These are phyloP conservation scores for Fagopyrum tataricum DNA, from an alignment of 148 eudicot genomes.

Conservation along the genomic window DNA sequence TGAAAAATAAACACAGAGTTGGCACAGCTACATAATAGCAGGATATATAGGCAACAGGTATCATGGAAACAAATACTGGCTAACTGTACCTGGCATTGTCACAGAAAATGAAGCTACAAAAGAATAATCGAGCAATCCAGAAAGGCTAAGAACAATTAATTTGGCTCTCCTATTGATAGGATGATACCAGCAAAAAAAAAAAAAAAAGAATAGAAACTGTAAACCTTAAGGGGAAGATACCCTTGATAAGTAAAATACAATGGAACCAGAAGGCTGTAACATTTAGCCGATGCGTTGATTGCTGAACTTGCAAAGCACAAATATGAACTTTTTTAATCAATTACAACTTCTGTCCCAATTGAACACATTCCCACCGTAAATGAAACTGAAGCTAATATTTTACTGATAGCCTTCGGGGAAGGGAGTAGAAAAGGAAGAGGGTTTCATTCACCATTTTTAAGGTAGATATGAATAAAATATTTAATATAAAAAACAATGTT, in stretches of 20 bases:
- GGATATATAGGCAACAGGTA: conserved; percentile 17
- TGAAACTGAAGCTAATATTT: no score
- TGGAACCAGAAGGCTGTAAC: neutral
- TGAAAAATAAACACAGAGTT: neutral
- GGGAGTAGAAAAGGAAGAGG: neutral
- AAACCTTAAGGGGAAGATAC: no score
- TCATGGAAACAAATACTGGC: no score
- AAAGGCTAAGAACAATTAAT: no score
- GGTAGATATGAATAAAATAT: neutral
- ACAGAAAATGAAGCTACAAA: neutral
- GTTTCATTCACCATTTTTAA: neutral
- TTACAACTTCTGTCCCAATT: neutral
- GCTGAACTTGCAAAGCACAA: neutral
- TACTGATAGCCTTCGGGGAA: neutral
- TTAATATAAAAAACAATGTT: neutral
- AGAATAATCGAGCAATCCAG: no score
- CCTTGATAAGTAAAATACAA: neutral
- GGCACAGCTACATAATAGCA: neutral
- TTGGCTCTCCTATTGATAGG: no score
- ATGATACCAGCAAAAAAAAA: no score
- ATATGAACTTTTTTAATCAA: no score
- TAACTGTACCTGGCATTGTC: no score
- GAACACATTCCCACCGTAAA: neutral
- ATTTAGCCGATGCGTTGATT: neutral
- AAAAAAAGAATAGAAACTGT: no score